Evolutionary conservation across 2,329 filamentous ascomycete genomes (phyloP).

Genomic region (Sclerotinia minor): DNA sequence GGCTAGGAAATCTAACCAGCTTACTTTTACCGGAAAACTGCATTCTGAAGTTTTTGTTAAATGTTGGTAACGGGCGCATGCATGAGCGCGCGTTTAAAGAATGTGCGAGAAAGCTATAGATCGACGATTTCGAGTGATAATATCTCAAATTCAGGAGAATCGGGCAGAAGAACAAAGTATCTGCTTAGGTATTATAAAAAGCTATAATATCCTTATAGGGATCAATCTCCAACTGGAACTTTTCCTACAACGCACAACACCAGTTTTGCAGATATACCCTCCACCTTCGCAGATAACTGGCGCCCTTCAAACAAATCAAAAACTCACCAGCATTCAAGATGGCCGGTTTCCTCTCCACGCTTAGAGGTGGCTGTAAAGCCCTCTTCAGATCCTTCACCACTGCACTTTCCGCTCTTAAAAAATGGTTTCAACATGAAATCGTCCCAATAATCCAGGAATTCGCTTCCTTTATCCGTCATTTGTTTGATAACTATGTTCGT

Average conservation of each 20-base stretch:
- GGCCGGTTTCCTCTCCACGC: neutral
- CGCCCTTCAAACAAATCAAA: neutral
- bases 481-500: neutral
- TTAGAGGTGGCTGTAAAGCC: neutral
- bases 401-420: neutral
- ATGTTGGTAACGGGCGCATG: neutral
- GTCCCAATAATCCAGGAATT: neutral
- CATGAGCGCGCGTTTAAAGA: too few relatives aligned
- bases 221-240: neutral
- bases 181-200: too few relatives aligned
- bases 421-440: neutral
- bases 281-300: neutral
- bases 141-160: neutral
- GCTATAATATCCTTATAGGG: neutral
- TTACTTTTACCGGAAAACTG: neutral
- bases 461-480: neutral
- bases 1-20: too few relatives aligned
- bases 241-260: neutral
- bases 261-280: too few relatives aligned
- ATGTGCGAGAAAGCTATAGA: too few relatives aligned
- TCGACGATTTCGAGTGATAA: neutral
- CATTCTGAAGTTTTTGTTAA: neutral
- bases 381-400: neutral
- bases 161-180: neutral
- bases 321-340: neutral